A percentile compares a stretch with the other conserved stretches of the same genome.
Conservation (phyloP, 1,139 yeast species). For the Candida gigantensis region DNA sequence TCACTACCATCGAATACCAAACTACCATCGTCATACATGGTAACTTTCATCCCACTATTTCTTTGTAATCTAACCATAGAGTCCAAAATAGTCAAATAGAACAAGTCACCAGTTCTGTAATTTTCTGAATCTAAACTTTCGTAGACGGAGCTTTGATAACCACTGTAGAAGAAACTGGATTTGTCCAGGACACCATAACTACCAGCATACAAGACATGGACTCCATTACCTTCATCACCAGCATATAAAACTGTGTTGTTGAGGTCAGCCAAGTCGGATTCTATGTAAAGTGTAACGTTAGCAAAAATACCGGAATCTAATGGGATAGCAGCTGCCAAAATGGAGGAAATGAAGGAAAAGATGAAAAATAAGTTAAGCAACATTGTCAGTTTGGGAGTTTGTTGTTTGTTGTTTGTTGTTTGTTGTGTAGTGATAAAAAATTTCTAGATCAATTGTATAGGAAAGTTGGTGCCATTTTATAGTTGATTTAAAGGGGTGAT, state of each 20-base stretch:
- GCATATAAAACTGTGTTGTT: neutral
- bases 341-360: neutral
- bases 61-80: slow-evolving; percentile 1
- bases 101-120: neutral
- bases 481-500: too few relatives aligned
- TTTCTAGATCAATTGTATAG: too few relatives aligned
- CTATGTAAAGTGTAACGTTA: slow-evolving; percentile 1
- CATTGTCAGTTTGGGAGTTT: too few relatives aligned
- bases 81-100: neutral
- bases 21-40: slow-evolving; percentile 1
- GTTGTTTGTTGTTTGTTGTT: too few relatives aligned
- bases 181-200: neutral
- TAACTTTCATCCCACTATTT: slow-evolving; percentile 1
- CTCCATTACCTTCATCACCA: neutral
- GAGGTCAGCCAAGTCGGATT: neutral
- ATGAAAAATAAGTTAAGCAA: neutral
- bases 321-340: neutral
- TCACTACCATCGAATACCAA: slow-evolving; percentile 3
- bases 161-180: neutral
- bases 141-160: neutral
- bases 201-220: slow-evolving; percentile 3
- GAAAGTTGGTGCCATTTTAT: too few relatives aligned
- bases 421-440: too few relatives aligned
- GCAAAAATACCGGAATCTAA: neutral
- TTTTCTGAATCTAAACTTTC: neutral